Base-by-base conservation (phyloP, 192 early-diverging fungal species). In the Endogone sp. region DNA sequence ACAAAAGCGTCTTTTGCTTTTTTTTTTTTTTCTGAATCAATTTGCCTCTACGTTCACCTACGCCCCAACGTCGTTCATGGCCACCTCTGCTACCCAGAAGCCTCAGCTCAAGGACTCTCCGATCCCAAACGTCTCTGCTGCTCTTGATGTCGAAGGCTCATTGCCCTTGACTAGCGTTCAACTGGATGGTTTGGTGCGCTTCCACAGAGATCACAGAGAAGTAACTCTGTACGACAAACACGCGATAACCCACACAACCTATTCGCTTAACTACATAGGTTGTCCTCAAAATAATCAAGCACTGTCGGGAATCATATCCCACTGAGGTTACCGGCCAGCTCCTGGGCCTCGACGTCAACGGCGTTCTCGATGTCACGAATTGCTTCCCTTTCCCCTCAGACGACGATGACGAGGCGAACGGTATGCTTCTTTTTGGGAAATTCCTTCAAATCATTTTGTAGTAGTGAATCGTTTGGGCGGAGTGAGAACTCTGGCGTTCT, bases 201-300 rank as follows among this genome's bases (percentile, higher is more conserved):
- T n/a, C n/a, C n/a, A n/a, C n/a, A n/a, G n/a, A n/a, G n/a, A n/a
- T n/a, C n/a, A n/a, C n/a, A n/a, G n/a, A n/a, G n/a, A n/a, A n/a
- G n/a, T n/a, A n/a, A n/a, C n/a, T n/a, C n/a, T n/a, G n/a, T n/a
- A n/a, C n/a, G n/a, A n/a, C n/a, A n/a, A n/a, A n/a, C n/a, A n/a
- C n/a, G n/a, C n/a, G n/a, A n/a, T n/a, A n/a, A n/a, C n/a, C n/a
- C n/a, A n/a, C n/a, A n/a, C n/a, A n/a, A n/a, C n/a, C n/a, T n/a
- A n/a, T n/a, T n/a, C n/a, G n/a, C n/a, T n/a, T n/a, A n/a, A n/a
- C n/a, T n/a, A n/a, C n/a, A n/a, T 69, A 87, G 85, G 93, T 94
- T 44, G 86, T 96, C n/a, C 82, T 98, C 54, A 94, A 96, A 85
- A 98, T 99, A 80, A 87, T 93, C 75, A 99, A 99, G 85, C 97